Base-by-base conservation (phyloP, 2,329 filamentous ascomycete species). In the Dissoconium aciculare region DNA sequence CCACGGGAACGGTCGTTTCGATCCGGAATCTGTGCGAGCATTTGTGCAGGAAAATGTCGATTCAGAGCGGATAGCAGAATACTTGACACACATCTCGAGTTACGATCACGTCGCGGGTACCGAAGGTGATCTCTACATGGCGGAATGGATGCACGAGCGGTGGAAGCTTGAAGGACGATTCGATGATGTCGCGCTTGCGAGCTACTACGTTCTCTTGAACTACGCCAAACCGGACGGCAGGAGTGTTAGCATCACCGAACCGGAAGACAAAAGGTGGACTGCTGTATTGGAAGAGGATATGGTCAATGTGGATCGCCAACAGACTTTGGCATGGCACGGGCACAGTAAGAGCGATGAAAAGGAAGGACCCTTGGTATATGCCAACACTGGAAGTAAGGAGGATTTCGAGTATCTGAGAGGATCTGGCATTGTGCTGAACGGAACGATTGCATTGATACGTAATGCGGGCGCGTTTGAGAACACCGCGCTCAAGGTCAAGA, bases 61-160 rank as follows among this genome's bases (percentile, higher is more conserved):
- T 47, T 63, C 71, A 32, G 64, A 66, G 15, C 41, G 53, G 28
- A 64, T 66, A 52, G 69, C 73, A 40, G 74, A 80, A 24, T 79
- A 80, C 35, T 59, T 93, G 36, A 63, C 70, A 46, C 78, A 85
- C 49, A 73, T 87, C 39, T 87, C 83, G 4, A 70, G 69, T 33
- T 93, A 81, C 51, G 80, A 89, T 38, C 89, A 95, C 55, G 67
- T 95, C 39, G 89, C 83, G 2, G 89, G 89, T n/a, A 92, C 84
- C 3, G 78, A 93, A 58, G 89, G 89, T 28, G 87, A 91, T 58
- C 84, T 78, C 46, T 80, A 78, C 27, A 66, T 92, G 32, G 87
- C 82, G 5, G 70, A 82, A 59, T 91, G 85, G 62, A 72, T 94
- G 32, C 69, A 85, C 54, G 74, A 73, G 46, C 69, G 78, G 53